Evolutionary conservation across 2,329 filamentous ascomycete genomes (phyloP).

Genomic region (Fusarium praegraminearum): DNA sequence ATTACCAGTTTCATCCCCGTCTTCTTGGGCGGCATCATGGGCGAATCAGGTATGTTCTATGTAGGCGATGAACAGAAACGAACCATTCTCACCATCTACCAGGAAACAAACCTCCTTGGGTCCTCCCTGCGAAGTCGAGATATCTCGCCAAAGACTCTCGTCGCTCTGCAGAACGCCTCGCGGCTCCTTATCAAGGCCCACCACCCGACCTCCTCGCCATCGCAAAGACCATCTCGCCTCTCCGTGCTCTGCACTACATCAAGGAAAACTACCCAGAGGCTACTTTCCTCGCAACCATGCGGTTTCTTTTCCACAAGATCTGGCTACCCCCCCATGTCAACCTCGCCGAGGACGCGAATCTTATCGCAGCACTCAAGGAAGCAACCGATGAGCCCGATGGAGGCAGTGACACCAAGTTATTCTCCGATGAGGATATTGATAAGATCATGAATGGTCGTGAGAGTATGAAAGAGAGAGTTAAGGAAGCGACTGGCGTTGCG

Average conservation of each 20-base stretch:
- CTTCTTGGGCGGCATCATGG: constrained; percentile 76
- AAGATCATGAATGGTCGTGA: constrained; percentile 67
- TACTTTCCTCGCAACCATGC: constrained; percentile 66
- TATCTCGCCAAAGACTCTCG: constrained; percentile 62
- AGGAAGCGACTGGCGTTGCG: constrained; percentile 69
- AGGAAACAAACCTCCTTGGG: constrained; percentile 83
- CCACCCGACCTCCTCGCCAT: constrained; percentile 60
- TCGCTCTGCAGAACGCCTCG: constrained; percentile 56
- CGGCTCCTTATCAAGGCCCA: constrained; percentile 52
- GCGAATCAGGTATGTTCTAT: constrained; percentile 61
- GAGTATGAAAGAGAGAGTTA: constrained; percentile 61
- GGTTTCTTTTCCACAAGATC: constrained; percentile 68
- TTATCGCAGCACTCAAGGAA: constrained; percentile 56
- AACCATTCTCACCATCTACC: constrained; percentile 10
- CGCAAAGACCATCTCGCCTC: constrained; percentile 64
- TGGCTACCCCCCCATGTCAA: constrained; percentile 71
- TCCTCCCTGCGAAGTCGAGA: constrained; percentile 72
- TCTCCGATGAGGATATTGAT: constrained; percentile 64
- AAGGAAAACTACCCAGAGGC: constrained; percentile 66
- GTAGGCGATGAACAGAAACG: not conserved
- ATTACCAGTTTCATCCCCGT: constrained; percentile 73
- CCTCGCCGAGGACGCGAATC: constrained; percentile 68
- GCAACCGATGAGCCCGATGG: constrained; percentile 47
- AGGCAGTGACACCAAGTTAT: constrained; percentile 52
- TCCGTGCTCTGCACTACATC: constrained; percentile 75